These are phyloP conservation scores for Chytriomyces sp. DNA, from an alignment of 192 early-diverging fungal genomes.

Conservation along the genomic window DNA sequence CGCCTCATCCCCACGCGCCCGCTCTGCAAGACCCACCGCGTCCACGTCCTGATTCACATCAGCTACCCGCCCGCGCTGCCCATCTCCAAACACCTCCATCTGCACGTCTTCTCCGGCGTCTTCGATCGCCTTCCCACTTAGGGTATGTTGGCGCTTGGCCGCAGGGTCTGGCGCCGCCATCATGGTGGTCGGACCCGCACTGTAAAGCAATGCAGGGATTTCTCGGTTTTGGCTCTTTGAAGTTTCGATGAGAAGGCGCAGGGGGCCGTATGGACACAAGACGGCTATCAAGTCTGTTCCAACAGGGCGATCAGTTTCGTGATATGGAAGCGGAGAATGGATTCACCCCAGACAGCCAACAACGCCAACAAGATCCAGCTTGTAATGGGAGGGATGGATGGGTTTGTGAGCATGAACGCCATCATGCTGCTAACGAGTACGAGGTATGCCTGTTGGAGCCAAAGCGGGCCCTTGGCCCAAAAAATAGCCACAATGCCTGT, in stretches of 20 bases:
- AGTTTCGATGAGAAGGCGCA: conserved; percentile 78
- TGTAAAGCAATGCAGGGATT: conserved; percentile 76
- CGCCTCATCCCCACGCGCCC: background rate
- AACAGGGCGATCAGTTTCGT: too few relatives aligned
- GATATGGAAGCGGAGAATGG: background rate
- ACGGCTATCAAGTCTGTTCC: conserved; percentile 81
- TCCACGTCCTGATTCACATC: background rate
- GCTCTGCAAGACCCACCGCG: background rate
- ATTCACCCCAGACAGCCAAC: conserved; percentile 79
- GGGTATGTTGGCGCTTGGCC: background rate
- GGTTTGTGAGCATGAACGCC: conserved; percentile 69
- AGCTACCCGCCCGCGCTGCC: background rate
- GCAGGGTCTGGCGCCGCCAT: conserved; percentile 11
- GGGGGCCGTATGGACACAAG: conserved; percentile 86
- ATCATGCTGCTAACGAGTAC: conserved; percentile 79
- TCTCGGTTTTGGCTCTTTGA: conserved; percentile 72
- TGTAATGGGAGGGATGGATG: conserved; percentile 69
- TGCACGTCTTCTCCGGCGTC: background rate
- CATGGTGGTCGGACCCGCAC: conserved; percentile 35
- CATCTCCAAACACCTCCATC: background rate
- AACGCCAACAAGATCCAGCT: conserved; percentile 82
- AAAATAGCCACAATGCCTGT: conserved; percentile 74
- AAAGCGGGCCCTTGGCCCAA: conserved; percentile 74
- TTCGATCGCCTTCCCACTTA: background rate
- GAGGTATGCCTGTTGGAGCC: conserved; percentile 76